These are phyloP conservation scores for Rhizophagus sp. DNA, from an alignment of 192 early-diverging fungal genomes.

Conservation along the genomic window DNA sequence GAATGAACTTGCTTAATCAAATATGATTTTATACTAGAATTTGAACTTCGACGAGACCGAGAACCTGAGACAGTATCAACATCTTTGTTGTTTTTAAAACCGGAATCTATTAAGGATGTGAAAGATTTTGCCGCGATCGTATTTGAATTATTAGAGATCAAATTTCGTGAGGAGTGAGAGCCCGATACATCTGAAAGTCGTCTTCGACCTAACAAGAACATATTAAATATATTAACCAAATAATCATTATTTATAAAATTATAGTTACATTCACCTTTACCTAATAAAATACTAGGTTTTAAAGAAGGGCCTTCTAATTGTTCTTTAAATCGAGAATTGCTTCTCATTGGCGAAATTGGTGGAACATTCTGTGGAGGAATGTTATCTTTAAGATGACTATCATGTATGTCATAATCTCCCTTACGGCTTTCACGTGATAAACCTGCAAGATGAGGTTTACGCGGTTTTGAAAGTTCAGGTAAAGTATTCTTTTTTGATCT, in stretches of 20 bases:
- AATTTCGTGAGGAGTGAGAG: no score
- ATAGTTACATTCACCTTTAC: no score
- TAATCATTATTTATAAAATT: no score
- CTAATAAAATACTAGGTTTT: neutral
- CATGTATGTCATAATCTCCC: no score
- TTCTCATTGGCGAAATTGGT: no score
- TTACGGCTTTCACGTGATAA: neutral
- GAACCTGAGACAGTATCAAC: neutral
- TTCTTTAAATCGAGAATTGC: neutral
- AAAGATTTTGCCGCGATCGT: no score
- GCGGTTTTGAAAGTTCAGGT: neutral
- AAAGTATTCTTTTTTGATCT: neutral
- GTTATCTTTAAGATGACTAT: neutral
- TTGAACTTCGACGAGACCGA: neutral
- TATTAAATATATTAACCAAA: no score
- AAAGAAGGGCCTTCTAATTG: neutral
- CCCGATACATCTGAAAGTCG: no score
- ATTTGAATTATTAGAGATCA: no score
- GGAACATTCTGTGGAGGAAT: neutral
- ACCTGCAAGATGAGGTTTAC: neutral
- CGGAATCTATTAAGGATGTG: neutral
- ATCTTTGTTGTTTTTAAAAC: neutral
- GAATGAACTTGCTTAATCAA: conserved; percentile 25
- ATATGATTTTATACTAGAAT: conserved; percentile 24
- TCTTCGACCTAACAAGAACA: no score